Evolutionary conservation across 1,284 basidiomycete species (phyloP).

Genomic region (Marasmius tenuissimus): DNA sequence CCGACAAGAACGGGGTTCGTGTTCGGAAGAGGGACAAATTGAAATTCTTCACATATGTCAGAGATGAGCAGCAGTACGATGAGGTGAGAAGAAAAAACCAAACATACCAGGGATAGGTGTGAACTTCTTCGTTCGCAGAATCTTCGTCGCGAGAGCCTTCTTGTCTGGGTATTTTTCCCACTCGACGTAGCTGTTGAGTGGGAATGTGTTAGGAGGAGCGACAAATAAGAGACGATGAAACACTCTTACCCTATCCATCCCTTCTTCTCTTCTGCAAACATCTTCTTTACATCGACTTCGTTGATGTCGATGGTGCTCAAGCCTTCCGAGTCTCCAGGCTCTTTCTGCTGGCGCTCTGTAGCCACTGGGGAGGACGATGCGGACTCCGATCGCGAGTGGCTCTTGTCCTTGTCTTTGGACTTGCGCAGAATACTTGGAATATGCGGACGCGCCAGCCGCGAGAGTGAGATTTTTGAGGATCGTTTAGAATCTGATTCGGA

Average conservation of each 20-base stretch:
- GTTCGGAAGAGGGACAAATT: conserved; percentile 46
- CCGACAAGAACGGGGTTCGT: conserved; percentile 55
- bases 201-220: neutral
- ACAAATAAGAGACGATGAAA: neutral
- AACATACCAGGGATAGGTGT: conserved; percentile 38
- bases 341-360: no score
- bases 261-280: conserved; percentile 33
- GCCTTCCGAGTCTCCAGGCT: no score
- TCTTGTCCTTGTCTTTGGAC: no score
- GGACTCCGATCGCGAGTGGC: no score
- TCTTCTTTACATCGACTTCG: conserved; percentile 11
- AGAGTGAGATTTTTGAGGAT: no score
- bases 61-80: neutral
- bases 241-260: conserved; percentile 34
- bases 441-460: no score
- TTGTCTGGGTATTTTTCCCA: conserved; percentile 49
- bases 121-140: conserved; percentile 42
- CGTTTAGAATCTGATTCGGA: no score
- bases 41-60: conserved; percentile 38
- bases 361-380: no score
- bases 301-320: neutral
- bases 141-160: conserved; percentile 37
- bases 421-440: no score
- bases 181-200: conserved; percentile 39
- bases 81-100: conserved; percentile 1